Base-by-base conservation (phyloP, 345 rosid species). In the Geranium rotundifolium region DNA sequence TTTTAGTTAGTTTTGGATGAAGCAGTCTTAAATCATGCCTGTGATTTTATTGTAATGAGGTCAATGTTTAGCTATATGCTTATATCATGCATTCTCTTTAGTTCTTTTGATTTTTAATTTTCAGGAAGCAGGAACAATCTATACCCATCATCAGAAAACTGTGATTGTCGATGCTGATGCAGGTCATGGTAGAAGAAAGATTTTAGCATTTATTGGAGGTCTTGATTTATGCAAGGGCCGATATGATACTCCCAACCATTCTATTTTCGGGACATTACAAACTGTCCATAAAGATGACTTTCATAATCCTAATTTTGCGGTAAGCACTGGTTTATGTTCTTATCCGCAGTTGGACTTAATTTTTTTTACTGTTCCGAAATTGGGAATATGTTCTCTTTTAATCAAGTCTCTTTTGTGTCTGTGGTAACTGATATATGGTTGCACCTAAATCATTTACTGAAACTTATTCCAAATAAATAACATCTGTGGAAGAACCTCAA, bases 131-230 rank as follows among this genome's bases (percentile, higher is more conserved):
- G 88, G 67, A 71, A 82, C 95, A 61, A 88, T 88, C 75, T 88
- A 85, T 69, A 84, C 85, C 34, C 95, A 88, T 69, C 95, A 88
- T 63, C 95, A 88, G 68, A 88, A 88, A 78, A 85, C 86, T 41
- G 85, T 85, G 70, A 82, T 88, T 69, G 82, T 85, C 65, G 95
- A 88, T 75, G 80, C 89, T 73, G 95, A 84, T 71, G 89, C 91
- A 19, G 76, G 80, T 67, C 80, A 84, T 17, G 57, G 72, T 54
- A 71, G 63, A 69, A 79, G 95, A 72, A 88, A 81, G 78, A 77
- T 86, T 31, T 46, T 73, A 50, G 87, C 96, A 4, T 89, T 89
- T 76, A 75, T 86, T 59, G 84, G 93, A 56, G 90, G 90, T 63
- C 84, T 89, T 68, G 96, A 85, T 70, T 72, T 86, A 54, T 89